Evolutionary conservation across 2,329 filamentous ascomycete genomes (phyloP).

Genomic region (Trichoderma sp.): DNA sequence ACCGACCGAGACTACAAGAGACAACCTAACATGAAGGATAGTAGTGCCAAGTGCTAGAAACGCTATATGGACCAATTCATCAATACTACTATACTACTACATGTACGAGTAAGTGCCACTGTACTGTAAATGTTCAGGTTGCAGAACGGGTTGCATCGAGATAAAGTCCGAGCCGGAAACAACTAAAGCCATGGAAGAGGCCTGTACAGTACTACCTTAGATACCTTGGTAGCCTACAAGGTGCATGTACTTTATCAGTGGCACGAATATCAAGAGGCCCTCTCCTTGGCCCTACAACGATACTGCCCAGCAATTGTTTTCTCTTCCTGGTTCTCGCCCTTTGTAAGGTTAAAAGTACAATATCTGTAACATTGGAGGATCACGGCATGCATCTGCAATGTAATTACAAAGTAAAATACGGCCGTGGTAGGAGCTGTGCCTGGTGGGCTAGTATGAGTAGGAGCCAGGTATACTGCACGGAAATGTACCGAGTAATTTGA

Average conservation of each 20-base stretch:
- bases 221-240: neutral
- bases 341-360: neutral
- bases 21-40: neutral
- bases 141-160: neutral
- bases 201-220: neutral
- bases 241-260: neutral
- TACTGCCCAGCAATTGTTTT: neutral
- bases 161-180: slow-evolving; percentile 13
- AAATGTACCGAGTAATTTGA: neutral
- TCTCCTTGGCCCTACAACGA: neutral
- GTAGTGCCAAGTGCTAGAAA: neutral
- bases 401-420: too few species aligned
- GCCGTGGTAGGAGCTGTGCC: too few species aligned
- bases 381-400: neutral
- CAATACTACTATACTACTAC: neutral
- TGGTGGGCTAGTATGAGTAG: too few species aligned
- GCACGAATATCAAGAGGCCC: neutral
- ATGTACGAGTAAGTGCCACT: neutral
- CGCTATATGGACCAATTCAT: neutral
- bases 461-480: neutral
- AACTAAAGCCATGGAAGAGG: neutral
- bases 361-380: neutral
- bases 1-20: neutral
- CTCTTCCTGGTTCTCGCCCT: neutral
- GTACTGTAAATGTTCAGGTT: neutral